Evolutionary conservation across 2,329 filamentous ascomycete genomes (phyloP).

Genomic region (Annulohypoxylon truncatum): DNA sequence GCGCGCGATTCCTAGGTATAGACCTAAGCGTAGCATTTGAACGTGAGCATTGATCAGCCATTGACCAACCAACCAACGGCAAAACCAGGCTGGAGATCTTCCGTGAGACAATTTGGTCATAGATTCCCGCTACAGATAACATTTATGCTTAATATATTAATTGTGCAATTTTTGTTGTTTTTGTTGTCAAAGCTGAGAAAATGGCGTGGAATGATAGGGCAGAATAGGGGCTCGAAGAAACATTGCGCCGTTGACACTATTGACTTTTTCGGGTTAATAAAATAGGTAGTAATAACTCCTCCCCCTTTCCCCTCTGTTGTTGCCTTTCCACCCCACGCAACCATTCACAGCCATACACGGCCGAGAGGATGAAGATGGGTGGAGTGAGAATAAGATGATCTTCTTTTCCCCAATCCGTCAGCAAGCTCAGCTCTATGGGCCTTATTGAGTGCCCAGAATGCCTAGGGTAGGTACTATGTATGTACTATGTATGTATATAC

Average conservation of each 20-base stretch:
- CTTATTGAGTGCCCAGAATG: neutral
- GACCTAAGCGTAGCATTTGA: neutral
- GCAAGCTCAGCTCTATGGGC: conserved; percentile 10
- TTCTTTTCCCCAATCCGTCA: conserved; percentile 26
- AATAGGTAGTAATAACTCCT: neutral
- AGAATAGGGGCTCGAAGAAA: neutral
- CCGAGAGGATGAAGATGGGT: conserved; percentile 9
- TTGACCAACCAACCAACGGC: neutral
- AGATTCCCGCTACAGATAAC: neutral
- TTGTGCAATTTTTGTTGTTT: neutral
- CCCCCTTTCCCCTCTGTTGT: neutral
- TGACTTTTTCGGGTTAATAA: neutral
- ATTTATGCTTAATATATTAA: neutral
- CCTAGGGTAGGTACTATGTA: neutral
- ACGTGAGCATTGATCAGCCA: neutral
- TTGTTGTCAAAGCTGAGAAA: neutral
- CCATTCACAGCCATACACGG: neutral
- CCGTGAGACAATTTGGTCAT: neutral
- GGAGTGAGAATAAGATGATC: conserved; percentile 16
- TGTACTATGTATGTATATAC: neutral
- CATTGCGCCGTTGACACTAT: neutral
- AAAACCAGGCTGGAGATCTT: neutral
- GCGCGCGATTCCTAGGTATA: neutral
- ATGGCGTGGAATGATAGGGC: neutral
- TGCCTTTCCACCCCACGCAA: conserved; percentile 9